These are phyloP conservation scores for Fusarium agapanthi DNA, from an alignment of 2,329 filamentous ascomycete species.

Conservation along the genomic window DNA sequence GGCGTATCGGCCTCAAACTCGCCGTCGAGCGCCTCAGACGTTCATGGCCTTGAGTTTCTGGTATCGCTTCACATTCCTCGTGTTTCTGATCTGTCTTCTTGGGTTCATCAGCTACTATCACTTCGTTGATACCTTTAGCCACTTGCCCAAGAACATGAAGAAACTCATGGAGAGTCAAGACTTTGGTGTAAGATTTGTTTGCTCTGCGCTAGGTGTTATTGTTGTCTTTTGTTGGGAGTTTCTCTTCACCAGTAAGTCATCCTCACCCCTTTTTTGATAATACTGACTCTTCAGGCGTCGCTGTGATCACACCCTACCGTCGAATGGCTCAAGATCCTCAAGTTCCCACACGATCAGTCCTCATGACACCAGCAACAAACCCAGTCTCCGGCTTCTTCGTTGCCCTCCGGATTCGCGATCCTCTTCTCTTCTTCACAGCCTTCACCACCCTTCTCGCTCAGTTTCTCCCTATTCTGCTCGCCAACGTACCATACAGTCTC, in stretches of 20 bases:
- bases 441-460: constrained; percentile 56
- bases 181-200: constrained; percentile 55
- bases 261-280: fast-evolving
- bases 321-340: constrained; percentile 49
- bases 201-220: constrained; percentile 52
- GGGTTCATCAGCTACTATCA: constrained; percentile 53
- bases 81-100: constrained; percentile 47
- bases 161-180: constrained; percentile 50
- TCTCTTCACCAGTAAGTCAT: constrained; percentile 50
- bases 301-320: constrained; percentile 54
- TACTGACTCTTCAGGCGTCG: constrained; percentile 43
- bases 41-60: constrained; percentile 49
- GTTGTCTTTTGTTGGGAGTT: constrained; percentile 53
- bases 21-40: constrained; percentile 33
- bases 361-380: constrained; percentile 54
- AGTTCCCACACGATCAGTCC: constrained; percentile 47
- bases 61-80: constrained; percentile 46
- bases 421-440: constrained; percentile 52
- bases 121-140: constrained; percentile 35
- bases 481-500: constrained; percentile 57
- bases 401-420: constrained; percentile 42
- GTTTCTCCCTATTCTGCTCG: constrained; percentile 57
- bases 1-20: constrained; percentile 8
- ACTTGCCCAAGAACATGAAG: constrained; percentile 42
- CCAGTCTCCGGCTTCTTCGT: constrained; percentile 53